A percentile compares a stretch with the other conserved stretches of the same genome.
These are phyloP conservation scores for Onygenales sp. DNA, from an alignment of 2,329 filamentous ascomycete species.

Conservation along the genomic window DNA sequence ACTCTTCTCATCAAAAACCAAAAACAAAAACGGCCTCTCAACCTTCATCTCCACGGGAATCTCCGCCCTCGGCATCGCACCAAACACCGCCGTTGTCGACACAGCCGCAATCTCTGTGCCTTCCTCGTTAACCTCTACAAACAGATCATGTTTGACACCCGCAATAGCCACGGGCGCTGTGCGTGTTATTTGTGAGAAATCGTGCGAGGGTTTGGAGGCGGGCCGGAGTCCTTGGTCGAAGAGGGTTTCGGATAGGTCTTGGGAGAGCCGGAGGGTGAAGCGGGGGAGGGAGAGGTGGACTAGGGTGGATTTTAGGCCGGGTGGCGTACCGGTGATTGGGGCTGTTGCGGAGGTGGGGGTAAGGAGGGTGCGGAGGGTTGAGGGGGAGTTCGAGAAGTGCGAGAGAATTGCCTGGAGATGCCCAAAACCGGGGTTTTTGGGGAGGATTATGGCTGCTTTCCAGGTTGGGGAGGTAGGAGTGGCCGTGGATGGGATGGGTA, in stretches of 20 bases:
- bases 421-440: background rate
- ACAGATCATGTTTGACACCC: slow-evolving; percentile 2
- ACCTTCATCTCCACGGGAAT: slow-evolving; percentile 3
- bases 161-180: background rate
- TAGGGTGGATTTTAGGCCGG: background rate
- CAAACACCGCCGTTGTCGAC: background rate
- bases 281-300: slow-evolving; percentile 6
- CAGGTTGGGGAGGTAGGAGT: background rate
- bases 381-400: background rate
- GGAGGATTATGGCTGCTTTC: slow-evolving; percentile 7
- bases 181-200: slow-evolving; percentile 1
- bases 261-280: slow-evolving; percentile 1
- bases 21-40: slow-evolving; percentile 5
- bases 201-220: background rate
- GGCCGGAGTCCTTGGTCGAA: background rate
- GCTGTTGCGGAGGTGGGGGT: background rate
- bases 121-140: slow-evolving; percentile 7
- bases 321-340: background rate
- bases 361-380: slow-evolving; percentile 2
- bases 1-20: slow-evolving; percentile 3
- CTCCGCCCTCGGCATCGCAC: background rate
- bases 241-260: slow-evolving; percentile 1
- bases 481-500: background rate
- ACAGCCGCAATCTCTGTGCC: slow-evolving; percentile 6
- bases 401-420: slow-evolving; percentile 1